Percentiles rank a stretch among this genome's conserved stretches.
phyloP scores from a whole-genome alignment of 257 asterid species.

The Perilla frutescens region DNA sequence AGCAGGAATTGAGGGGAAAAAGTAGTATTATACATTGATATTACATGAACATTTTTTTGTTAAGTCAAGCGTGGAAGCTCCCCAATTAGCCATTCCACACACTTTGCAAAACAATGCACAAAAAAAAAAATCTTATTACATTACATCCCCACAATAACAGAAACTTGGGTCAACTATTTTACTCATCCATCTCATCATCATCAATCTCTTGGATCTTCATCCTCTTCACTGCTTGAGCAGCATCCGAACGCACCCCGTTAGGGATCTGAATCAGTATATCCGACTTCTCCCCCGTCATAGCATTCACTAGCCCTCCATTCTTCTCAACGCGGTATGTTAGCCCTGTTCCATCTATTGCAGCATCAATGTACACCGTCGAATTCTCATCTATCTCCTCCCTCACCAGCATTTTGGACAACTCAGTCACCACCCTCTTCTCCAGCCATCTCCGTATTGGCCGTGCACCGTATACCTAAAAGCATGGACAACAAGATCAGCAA shows the following conservation, averaged over 20 bases:
- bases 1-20: too few relatives aligned
- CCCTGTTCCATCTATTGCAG: slow-evolving; percentile 46
- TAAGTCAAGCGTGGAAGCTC: too few relatives aligned
- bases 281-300: slow-evolving; percentile 69
- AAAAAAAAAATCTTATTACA: not conserved
- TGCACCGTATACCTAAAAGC: slow-evolving; percentile 74
- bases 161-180: not conserved
- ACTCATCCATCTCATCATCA: slow-evolving; percentile 77
- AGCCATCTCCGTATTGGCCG: slow-evolving; percentile 94
- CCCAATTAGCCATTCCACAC: too few relatives aligned
- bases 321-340: slow-evolving; percentile 70
- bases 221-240: slow-evolving; percentile 81
- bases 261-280: slow-evolving; percentile 79
- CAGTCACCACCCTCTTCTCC: slow-evolving; percentile 84
- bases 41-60: too few relatives aligned
- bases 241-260: slow-evolving; percentile 46
- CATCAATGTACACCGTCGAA: slow-evolving; percentile 75
- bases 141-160: not conserved
- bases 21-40: too few relatives aligned
- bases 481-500: not conserved
- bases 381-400: slow-evolving; percentile 87
- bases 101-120: too few relatives aligned
- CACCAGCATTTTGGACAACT: slow-evolving; percentile 83
- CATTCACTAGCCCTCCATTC: slow-evolving; percentile 85
- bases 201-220: slow-evolving; percentile 78